phyloP scores from a whole-genome alignment of 164 flowering plant genomes.

The Houttuynia cordata region DNA sequence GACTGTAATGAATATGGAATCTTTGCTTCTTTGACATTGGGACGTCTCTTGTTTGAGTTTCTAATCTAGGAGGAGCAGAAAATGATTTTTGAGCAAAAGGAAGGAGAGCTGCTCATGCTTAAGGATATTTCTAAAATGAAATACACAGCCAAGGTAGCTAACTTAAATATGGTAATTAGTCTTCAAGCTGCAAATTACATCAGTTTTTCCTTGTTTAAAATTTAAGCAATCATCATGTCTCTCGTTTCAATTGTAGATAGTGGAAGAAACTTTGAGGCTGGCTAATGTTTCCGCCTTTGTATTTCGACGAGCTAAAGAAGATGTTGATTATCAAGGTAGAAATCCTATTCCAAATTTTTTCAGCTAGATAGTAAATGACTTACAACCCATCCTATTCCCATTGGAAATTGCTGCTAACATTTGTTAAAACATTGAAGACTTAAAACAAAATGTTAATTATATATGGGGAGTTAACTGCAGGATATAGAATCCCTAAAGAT shows the following conservation, averaged over 20 bases:
- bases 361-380: too few relatives aligned
- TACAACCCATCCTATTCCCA: too few relatives aligned
- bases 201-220: background rate
- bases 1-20: background rate
- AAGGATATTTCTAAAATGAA: constrained; percentile 26
- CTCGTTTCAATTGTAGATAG: constrained; percentile 19
- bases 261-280: constrained; percentile 46
- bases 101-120: constrained; percentile 28
- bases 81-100: constrained; percentile 13
- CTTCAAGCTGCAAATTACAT: too few relatives aligned
- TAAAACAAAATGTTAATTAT: background rate
- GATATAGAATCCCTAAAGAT: constrained; percentile 39
- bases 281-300: constrained; percentile 29
- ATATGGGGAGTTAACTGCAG: constrained; percentile 14
- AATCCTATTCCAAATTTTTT: too few relatives aligned
- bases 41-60: background rate
- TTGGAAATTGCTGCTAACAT: background rate
- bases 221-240: background rate
- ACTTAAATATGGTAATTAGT: too few relatives aligned
- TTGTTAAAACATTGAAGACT: background rate
- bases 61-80: constrained; percentile 34
- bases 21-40: background rate
- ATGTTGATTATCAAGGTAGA: constrained; percentile 37
- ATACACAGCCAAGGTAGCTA: constrained; percentile 32
- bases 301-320: constrained; percentile 24